phyloP scores from a whole-genome alignment of 495 filamentous ascomycete species.

The Parachaetomium inaequale region DNA sequence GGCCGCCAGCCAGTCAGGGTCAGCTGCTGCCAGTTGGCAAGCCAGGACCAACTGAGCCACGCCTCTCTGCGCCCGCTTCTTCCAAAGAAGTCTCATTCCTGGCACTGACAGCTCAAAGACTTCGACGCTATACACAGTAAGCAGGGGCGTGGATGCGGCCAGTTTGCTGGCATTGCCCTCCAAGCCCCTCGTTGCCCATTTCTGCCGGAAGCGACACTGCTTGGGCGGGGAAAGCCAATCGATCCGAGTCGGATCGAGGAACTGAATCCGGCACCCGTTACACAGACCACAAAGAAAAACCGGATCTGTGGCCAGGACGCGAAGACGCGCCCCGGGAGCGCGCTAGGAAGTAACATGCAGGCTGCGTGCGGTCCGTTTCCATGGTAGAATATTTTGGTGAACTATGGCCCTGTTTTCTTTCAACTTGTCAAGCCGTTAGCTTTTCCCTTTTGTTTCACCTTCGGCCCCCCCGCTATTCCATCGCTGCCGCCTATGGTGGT shows the following conservation, averaged over 20 bases:
- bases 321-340: constrained; percentile 2
- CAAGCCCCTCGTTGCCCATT: not conserved
- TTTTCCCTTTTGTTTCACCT: constrained; percentile 3
- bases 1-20: no score
- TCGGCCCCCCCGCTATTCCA: not conserved
- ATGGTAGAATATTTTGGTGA: constrained; percentile 11
- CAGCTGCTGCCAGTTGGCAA: no score
- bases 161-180: not conserved
- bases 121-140: no score
- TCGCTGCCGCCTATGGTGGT: constrained; percentile 2
- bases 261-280: not conserved
- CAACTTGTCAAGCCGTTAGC: not conserved
- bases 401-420: constrained; percentile 11
- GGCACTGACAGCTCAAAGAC: not conserved
- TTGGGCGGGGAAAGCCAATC: constrained; percentile 9
- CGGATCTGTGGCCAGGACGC: constrained; percentile 7
- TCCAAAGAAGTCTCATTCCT: not conserved
- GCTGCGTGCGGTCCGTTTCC: constrained; percentile 4
- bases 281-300: constrained; percentile 2
- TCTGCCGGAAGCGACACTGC: not conserved
- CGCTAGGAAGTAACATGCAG: constrained; percentile 6
- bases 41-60: no score
- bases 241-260: not conserved
- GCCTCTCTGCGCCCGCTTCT: no score
- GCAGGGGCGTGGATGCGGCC: not conserved